phyloP scores from a whole-genome alignment of 208 protist species.

The Leishmania turanica region DNA sequence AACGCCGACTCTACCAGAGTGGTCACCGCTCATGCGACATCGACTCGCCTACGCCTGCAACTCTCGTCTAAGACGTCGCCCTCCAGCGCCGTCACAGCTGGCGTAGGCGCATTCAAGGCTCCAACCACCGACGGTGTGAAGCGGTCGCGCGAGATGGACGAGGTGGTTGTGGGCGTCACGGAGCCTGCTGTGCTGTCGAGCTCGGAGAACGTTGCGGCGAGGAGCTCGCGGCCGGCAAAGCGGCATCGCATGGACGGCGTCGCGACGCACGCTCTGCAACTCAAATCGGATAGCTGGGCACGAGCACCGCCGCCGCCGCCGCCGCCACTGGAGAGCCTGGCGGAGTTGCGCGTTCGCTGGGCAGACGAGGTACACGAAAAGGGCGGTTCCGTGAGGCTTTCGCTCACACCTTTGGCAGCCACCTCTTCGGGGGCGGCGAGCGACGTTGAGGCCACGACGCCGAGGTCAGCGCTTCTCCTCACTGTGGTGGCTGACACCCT shows the following conservation, averaged over 20 bases:
- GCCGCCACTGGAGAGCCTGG: slow-evolving; percentile 2
- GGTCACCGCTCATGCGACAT: neutral
- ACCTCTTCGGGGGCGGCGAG: neutral
- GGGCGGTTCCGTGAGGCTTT: neutral
- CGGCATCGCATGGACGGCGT: neutral
- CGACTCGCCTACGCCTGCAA: slow-evolving; percentile 11
- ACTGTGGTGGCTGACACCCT: slow-evolving; percentile 12
- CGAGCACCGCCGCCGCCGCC: neutral
- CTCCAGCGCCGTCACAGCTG: neutral
- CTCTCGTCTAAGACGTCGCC: neutral
- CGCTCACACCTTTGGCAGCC: neutral
- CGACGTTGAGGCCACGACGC: neutral
- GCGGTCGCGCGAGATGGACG: neutral
- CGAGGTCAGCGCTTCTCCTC: slow-evolving; percentile 2
- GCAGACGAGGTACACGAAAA: neutral
- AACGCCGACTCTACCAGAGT: neutral
- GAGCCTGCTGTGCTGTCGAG: neutral
- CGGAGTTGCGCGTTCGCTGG: slow-evolving; percentile 15
- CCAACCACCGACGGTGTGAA: neutral
- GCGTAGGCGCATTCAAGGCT: neutral
- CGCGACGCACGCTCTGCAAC: neutral
- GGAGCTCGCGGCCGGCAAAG: neutral
- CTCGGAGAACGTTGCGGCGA: neutral
- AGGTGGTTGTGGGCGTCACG: neutral
- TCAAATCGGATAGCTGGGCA: neutral